Conservation (phyloP, 23 red algal species). For the Gracilaria vermiculophylla region DNA sequence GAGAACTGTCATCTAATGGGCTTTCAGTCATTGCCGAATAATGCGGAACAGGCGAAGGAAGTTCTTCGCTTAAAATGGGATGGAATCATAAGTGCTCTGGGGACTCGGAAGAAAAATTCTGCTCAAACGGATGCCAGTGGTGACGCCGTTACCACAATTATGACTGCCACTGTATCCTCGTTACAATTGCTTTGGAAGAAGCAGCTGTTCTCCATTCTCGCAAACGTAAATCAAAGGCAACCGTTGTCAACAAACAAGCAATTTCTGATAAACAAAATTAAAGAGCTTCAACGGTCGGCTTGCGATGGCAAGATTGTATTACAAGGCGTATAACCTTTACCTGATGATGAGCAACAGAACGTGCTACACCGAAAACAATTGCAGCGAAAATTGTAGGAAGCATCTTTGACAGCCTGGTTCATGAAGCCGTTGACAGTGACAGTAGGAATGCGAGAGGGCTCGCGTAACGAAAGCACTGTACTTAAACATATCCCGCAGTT, state of each 20-base stretch:
- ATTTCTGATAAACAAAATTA: conserved; percentile 13
- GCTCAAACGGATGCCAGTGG: too few relatives aligned
- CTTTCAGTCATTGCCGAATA: too few relatives aligned
- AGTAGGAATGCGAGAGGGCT: conserved; percentile 7
- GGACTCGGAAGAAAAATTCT: too few relatives aligned
- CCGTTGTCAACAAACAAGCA: neutral
- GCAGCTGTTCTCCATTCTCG: neutral
- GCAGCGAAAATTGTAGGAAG: neutral
- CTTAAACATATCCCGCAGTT: neutral
- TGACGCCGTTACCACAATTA: neutral
- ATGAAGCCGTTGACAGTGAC: conserved; percentile 9
- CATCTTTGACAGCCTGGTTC: neutral
- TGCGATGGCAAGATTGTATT: too few relatives aligned
- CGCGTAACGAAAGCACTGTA: neutral
- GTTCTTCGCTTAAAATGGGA: too few relatives aligned
- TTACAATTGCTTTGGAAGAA: neutral
- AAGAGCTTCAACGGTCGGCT: neutral
- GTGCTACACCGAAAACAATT: too few relatives aligned
- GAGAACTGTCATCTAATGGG: too few relatives aligned
- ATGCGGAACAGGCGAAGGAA: too few relatives aligned
- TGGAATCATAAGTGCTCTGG: too few relatives aligned
- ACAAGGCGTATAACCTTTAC: too few relatives aligned
- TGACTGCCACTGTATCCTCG: neutral
- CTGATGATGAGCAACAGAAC: neutral
- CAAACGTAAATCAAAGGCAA: neutral